phyloP scores from a whole-genome alignment of 169 alveolate species.

The Plasmodium billcollinsi region DNA sequence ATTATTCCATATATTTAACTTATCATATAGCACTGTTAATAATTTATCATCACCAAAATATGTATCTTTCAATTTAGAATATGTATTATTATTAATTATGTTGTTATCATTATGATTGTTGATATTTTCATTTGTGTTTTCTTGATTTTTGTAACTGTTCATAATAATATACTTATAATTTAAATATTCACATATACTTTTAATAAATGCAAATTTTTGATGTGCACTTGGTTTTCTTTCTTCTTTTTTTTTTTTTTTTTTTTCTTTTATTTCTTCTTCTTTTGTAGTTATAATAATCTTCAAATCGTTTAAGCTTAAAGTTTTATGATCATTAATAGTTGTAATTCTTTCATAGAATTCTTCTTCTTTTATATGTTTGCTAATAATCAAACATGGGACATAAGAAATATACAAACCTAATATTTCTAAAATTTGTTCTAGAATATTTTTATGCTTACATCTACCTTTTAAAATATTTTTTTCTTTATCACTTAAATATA shows the following conservation, averaged over 20 bases:
- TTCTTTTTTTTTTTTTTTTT: constrained; percentile 44
- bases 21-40: constrained; percentile 31
- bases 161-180: neutral
- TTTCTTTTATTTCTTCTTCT: constrained; percentile 45
- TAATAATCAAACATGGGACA: constrained; percentile 12
- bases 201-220: constrained; percentile 53
- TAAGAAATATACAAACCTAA: constrained; percentile 20
- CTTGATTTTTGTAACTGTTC: neutral
- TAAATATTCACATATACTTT: constrained; percentile 61
- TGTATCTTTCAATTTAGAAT: constrained; percentile 5
- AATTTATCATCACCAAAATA: constrained; percentile 67
- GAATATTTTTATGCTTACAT: constrained; percentile 6
- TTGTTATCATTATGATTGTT: neutral
- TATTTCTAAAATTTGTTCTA: constrained; percentile 6
- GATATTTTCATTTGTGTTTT: neutral
- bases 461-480: neutral
- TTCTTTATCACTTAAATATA: constrained; percentile 16
- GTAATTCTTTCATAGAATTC: constrained; percentile 20
- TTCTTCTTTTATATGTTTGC: constrained; percentile 54
- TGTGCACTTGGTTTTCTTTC: constrained; percentile 45
- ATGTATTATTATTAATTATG: neutral
- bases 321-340: constrained; percentile 43
- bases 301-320: constrained; percentile 31
- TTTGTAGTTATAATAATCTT: constrained; percentile 17
- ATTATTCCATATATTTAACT: constrained; percentile 52